These are phyloP conservation scores for Vigna trinervia DNA, from an alignment of 306 rosid species.

Conservation along the genomic window DNA sequence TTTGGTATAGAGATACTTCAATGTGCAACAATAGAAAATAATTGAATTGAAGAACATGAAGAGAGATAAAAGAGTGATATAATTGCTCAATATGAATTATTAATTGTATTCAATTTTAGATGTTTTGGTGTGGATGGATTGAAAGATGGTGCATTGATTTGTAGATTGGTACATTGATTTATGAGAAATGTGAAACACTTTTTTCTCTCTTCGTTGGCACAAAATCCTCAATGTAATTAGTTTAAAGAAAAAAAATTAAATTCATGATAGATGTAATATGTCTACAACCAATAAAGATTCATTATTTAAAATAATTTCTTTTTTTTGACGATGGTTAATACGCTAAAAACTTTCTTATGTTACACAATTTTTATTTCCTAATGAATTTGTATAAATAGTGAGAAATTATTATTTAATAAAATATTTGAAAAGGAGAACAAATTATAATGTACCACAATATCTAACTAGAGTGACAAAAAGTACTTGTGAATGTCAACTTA, in stretches of 20 bases:
- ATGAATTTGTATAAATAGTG: neutral
- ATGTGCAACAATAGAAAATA: neutral
- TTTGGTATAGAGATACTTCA: neutral
- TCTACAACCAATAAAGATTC: too few species aligned
- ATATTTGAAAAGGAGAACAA: neutral
- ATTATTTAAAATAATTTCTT: neutral
- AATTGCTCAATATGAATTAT: neutral
- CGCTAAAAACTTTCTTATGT: neutral
- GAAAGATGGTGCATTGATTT: neutral
- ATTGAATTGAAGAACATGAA: too few species aligned
- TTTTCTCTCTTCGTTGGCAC: neutral
- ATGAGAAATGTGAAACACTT: neutral
- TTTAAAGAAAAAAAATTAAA: neutral
- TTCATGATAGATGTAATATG: neutral
- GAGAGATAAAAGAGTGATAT: neutral
- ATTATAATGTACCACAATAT: neutral
- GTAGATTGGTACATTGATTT: neutral
- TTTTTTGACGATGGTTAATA: neutral
- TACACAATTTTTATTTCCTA: neutral
- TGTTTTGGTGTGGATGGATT: constrained; percentile 26
- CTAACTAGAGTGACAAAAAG: neutral
- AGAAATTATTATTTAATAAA: neutral
- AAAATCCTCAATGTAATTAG: neutral
- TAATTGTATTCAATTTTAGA: constrained; percentile 30
- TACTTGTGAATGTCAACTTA: too few species aligned